Evolutionary conservation across 75 land plant species (phyloP).

Genomic region (Pinus albicaulis): DNA sequence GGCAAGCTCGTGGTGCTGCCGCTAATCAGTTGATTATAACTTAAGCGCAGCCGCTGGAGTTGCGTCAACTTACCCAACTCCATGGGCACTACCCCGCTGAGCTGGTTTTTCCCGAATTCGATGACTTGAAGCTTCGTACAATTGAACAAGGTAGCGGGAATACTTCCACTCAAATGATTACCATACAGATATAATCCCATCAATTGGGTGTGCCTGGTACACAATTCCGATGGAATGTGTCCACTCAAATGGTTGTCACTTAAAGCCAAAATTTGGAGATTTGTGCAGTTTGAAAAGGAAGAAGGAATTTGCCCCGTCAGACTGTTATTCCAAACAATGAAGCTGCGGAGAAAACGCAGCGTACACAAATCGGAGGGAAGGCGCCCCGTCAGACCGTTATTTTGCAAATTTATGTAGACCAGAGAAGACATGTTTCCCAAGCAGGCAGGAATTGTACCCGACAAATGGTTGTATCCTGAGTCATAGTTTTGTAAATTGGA

Average conservation of each 20-base stretch:
- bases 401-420: no score
- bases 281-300: conserved; percentile 7
- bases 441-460: neutral
- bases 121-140: neutral
- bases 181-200: neutral
- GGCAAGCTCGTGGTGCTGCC: neutral
- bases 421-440: no score
- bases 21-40: neutral
- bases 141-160: neutral
- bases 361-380: no score
- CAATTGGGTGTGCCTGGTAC: neutral
- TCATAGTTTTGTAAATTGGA: neutral
- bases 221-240: conserved; percentile 8
- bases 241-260: no score
- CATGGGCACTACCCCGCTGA: neutral
- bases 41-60: neutral
- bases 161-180: conserved; percentile 10
- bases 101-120: neutral
- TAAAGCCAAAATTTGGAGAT: conserved; percentile 9
- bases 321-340: no score
- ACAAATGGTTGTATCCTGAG: neutral
- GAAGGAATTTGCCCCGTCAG: no score
- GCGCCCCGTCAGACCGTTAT: no score
- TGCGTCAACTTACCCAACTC: neutral
- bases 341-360: no score